A percentile compares a stretch with the other conserved stretches of the same genome.
These are phyloP conservation scores for Colletotrichum sp. DNA, from an alignment of 2,329 filamentous ascomycete genomes.

Conservation along the genomic window DNA sequence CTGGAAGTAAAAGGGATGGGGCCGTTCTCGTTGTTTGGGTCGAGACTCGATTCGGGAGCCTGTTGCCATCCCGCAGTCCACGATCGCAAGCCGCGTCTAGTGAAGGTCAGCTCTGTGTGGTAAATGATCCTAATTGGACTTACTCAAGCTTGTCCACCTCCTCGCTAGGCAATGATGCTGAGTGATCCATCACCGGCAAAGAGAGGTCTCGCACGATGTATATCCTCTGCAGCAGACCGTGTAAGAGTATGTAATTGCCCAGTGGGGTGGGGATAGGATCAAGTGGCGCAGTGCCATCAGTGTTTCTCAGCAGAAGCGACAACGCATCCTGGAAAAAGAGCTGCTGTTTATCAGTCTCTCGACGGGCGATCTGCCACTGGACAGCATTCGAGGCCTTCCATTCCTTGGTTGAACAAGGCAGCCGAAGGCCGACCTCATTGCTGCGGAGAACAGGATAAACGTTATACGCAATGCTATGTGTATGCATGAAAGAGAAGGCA, in stretches of 20 bases:
- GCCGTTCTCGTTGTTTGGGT: constrained; percentile 44
- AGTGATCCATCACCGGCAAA: constrained; percentile 35
- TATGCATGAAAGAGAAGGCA: constrained; percentile 42
- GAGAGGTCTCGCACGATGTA: constrained; percentile 41
- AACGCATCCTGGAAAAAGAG: constrained; percentile 40
- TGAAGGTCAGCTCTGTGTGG: not conserved
- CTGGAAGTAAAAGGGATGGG: constrained; percentile 49
- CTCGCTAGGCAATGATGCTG: constrained; percentile 34
- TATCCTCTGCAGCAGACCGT: constrained; percentile 41
- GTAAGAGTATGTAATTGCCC: constrained; percentile 41
- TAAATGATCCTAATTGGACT: not conserved
- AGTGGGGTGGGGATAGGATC: constrained; percentile 40
- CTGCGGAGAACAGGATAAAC: constrained; percentile 39
- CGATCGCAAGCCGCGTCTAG: constrained; percentile 36
- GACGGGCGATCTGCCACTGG: constrained; percentile 31
- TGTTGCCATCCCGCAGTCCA: constrained; percentile 45
- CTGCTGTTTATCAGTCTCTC: constrained; percentile 34
- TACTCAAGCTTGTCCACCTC: constrained; percentile 41
- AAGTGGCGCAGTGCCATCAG: constrained; percentile 29
- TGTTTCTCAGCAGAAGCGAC: constrained; percentile 33
- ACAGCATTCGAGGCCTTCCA: constrained; percentile 36
- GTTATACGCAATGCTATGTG: constrained; percentile 42
- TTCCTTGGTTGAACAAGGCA: constrained; percentile 39
- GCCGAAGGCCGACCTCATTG: constrained; percentile 37
- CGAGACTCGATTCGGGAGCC: constrained; percentile 40